These are phyloP conservation scores for Croton laevigatus DNA, from an alignment of 441 rosid genomes.

Conservation along the genomic window DNA sequence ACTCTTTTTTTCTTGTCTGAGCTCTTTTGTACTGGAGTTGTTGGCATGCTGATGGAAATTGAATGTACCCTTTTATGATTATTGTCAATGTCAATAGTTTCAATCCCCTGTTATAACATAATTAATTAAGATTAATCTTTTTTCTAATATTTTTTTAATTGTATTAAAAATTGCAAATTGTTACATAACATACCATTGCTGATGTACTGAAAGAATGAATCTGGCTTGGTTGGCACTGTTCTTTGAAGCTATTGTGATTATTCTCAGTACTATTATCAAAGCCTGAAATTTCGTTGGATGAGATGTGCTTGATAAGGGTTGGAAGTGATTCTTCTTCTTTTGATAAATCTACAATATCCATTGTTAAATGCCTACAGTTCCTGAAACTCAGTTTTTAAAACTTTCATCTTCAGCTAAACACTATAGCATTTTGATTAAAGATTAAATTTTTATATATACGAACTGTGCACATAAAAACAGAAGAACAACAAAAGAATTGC, in stretches of 20 bases:
- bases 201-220: not conserved
- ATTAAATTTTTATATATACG: too few species aligned
- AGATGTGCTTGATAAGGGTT: constrained; percentile 36
- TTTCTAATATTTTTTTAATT: not conserved
- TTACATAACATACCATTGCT: constrained; percentile 15
- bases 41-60: constrained; percentile 58
- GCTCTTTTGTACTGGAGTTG: constrained; percentile 32
- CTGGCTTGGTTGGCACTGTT: not conserved
- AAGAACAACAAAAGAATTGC: too few species aligned
- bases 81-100: constrained; percentile 16
- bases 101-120: constrained; percentile 22
- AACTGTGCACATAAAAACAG: too few species aligned
- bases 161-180: not conserved
- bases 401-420: too few species aligned
- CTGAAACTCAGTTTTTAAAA: constrained; percentile 11
- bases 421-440: too few species aligned
- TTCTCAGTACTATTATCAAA: constrained; percentile 27
- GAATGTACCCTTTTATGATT: constrained; percentile 30
- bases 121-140: not conserved
- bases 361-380: constrained; percentile 10
- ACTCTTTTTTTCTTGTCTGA: constrained; percentile 15
- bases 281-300: constrained; percentile 34
- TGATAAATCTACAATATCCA: constrained; percentile 29
- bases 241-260: not conserved
- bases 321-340: constrained; percentile 35